These are phyloP conservation scores for Rubroboletus pulcherrimus DNA, from an alignment of 768 basidiomycete genomes.

Conservation along the genomic window DNA sequence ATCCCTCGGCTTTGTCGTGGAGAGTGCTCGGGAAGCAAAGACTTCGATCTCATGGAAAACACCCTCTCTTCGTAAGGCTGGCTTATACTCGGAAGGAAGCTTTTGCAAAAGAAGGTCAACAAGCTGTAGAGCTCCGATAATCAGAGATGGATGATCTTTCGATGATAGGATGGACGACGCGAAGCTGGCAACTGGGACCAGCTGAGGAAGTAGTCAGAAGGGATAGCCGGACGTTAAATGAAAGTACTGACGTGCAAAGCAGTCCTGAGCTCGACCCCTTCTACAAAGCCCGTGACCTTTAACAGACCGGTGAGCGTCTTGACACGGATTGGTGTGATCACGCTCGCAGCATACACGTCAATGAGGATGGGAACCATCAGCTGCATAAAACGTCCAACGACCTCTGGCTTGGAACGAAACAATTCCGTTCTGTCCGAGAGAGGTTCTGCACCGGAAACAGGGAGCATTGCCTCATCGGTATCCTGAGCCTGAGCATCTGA, in stretches of 20 bases:
- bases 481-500: constrained; percentile 42
- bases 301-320: constrained; percentile 86
- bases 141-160: constrained; percentile 82
- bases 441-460: constrained; percentile 32
- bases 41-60: constrained; percentile 92
- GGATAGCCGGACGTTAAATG: background rate
- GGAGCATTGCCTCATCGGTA: constrained; percentile 35
- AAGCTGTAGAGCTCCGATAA: constrained; percentile 87
- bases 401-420: constrained; percentile 66
- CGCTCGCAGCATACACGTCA: constrained; percentile 99
- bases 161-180: constrained; percentile 91
- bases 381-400: constrained; percentile 82
- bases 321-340: constrained; percentile 78
- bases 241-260: constrained; percentile 67
- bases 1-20: constrained; percentile 50
- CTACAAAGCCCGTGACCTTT: constrained; percentile 89
- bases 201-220: constrained; percentile 41
- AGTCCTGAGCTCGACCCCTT: constrained; percentile 66
- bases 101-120: constrained; percentile 88
- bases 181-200: constrained; percentile 93
- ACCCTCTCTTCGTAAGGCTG: constrained; percentile 90
- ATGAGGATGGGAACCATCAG: constrained; percentile 90
- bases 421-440: constrained; percentile 64
- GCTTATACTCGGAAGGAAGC: constrained; percentile 78
- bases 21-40: constrained; percentile 62